Percentiles rank a stretch among this genome's conserved stretches.
Evolutionary conservation across 2,329 filamentous ascomycete species (phyloP).

Genomic region (Hortaea werneckii): DNA sequence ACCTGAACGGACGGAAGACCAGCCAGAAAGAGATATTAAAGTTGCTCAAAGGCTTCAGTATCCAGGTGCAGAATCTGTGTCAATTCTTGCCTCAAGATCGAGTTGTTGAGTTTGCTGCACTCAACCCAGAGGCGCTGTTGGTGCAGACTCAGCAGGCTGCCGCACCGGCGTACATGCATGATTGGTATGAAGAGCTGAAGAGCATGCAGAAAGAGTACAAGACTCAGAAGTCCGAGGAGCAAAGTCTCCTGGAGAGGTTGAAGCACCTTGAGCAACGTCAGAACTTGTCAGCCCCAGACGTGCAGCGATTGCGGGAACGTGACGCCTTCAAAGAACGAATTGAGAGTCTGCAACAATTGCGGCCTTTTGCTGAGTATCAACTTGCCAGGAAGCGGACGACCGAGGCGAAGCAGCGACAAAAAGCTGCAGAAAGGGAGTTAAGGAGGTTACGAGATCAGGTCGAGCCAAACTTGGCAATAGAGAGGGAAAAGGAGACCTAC

Average conservation of each 20-base stretch:
- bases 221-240: constrained; percentile 37
- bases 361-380: constrained; percentile 56
- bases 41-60: constrained; percentile 62
- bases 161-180: constrained; percentile 68
- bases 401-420: constrained; percentile 46
- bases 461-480: constrained; percentile 58
- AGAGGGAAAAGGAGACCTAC: constrained; percentile 63
- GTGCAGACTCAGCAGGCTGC: constrained; percentile 81
- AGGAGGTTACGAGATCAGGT: constrained; percentile 49
- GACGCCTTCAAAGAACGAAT: constrained; percentile 56
- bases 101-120: constrained; percentile 82
- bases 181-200: constrained; percentile 68
- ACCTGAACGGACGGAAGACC: constrained; percentile 56
- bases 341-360: constrained; percentile 52
- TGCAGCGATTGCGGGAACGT: constrained; percentile 71
- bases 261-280: constrained; percentile 63
- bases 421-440: constrained; percentile 47
- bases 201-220: constrained; percentile 60
- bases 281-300: constrained; percentile 63
- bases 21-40: constrained; percentile 54
- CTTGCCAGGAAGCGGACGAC: constrained; percentile 40
- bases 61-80: constrained; percentile 95
- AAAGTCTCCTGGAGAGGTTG: constrained; percentile 52
- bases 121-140: constrained; percentile 72
- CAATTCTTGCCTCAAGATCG: constrained; percentile 95